These are phyloP conservation scores for Aplosporella prunicola DNA, from an alignment of 2,329 filamentous ascomycete species.

Conservation along the genomic window DNA sequence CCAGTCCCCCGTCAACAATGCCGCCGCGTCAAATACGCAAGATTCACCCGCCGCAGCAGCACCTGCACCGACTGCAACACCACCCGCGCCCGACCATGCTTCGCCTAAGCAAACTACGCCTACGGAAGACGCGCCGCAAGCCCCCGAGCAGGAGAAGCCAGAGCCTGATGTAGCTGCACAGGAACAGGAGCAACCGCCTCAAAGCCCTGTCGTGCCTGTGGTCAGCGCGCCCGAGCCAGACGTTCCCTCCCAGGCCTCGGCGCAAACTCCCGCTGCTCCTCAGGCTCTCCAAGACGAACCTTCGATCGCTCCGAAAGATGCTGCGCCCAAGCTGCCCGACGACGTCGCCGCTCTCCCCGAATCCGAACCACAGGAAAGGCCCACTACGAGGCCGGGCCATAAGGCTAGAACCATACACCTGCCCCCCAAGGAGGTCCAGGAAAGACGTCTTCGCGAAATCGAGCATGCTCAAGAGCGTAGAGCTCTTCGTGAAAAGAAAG, in stretches of 20 bases:
- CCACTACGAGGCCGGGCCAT: constrained; percentile 14
- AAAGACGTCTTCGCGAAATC: constrained; percentile 35
- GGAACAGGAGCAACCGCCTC: too few species aligned
- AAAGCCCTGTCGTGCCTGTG: background rate
- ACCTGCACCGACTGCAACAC: too few species aligned
- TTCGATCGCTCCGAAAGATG: constrained; percentile 18
- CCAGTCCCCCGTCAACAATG: background rate
- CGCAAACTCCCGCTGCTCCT: constrained; percentile 1
- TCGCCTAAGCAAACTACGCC: too few species aligned
- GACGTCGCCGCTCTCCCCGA: constrained; percentile 23
- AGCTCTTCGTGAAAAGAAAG: constrained; percentile 29
- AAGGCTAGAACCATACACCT: constrained; percentile 35
- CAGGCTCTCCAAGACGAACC: constrained; percentile 14
- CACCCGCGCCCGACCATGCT: too few species aligned
- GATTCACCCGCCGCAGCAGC: too few species aligned
- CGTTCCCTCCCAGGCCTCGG: background rate
- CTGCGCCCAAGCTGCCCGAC: constrained; percentile 24
- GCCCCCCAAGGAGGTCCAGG: constrained; percentile 42
- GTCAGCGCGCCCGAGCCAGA: background rate
- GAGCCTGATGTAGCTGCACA: background rate
- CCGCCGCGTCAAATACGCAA: too few species aligned
- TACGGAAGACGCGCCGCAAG: too few species aligned
- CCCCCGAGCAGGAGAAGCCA: background rate
- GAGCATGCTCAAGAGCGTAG: constrained; percentile 29
- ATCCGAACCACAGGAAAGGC: constrained; percentile 13